These are phyloP conservation scores for Candida multigemmis DNA, from an alignment of 805 yeast species.

Conservation along the genomic window DNA sequence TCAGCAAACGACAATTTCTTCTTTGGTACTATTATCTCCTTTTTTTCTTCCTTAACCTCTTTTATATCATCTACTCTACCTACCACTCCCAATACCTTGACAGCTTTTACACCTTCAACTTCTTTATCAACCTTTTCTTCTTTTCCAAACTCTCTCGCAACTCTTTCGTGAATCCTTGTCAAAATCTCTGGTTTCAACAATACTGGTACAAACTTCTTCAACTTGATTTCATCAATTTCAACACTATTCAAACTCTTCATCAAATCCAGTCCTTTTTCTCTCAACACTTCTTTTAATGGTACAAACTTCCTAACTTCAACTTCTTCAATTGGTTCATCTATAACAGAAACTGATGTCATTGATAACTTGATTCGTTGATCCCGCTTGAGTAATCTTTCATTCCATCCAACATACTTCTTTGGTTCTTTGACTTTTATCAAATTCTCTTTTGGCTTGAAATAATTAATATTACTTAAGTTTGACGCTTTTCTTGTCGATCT, in stretches of 20 bases:
- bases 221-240: conserved; percentile 1
- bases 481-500: conserved; percentile 50
- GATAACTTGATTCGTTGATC: conserved; percentile 17
- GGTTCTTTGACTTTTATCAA: conserved; percentile 20
- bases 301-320: conserved; percentile 13
- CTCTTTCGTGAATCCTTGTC: conserved; percentile 2
- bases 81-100: neutral
- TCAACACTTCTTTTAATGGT: no score
- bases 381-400: conserved; percentile 19
- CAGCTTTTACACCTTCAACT: conserved; percentile 2
- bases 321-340: conserved; percentile 14
- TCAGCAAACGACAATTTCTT: conserved; percentile 66
- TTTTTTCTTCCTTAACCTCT: conserved; percentile 3
- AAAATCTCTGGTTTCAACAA: conserved; percentile 4
- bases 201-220: conserved; percentile 1
- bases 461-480: conserved; percentile 24
- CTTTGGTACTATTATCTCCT: conserved; percentile 10
- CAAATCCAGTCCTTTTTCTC: no score
- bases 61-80: conserved; percentile 2
- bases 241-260: conserved; percentile 5
- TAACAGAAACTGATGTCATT: conserved; percentile 9
- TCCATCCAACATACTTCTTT: conserved; percentile 27
- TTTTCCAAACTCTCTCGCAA: conserved; percentile 3
- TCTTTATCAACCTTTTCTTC: conserved; percentile 3
- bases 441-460: conserved; percentile 29